phyloP scores from a whole-genome alignment of 169 alveolate genomes.

The Neospora caninum region DNA sequence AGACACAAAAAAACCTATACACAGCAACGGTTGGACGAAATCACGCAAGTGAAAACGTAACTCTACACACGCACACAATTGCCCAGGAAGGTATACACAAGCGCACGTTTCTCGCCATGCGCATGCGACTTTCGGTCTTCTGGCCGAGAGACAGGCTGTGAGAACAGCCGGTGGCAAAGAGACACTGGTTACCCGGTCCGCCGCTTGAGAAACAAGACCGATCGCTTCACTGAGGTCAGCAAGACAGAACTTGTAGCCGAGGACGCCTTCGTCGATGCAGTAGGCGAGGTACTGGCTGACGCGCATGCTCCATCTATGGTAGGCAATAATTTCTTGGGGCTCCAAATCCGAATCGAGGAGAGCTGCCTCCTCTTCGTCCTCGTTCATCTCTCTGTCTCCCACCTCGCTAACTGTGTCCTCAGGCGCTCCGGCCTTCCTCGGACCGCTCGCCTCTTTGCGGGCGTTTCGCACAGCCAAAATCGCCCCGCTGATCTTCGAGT shows the following conservation, averaged over 20 bases:
- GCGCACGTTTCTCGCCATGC: no score
- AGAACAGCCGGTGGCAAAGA: no score
- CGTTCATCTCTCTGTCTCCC: background rate
- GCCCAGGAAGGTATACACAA: no score
- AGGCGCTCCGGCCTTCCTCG: background rate
- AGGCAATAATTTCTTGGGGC: background rate
- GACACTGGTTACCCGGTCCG: background rate
- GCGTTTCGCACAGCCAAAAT: background rate
- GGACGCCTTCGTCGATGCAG: conserved; percentile 44
- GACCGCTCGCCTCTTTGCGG: background rate
- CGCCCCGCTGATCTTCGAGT: background rate
- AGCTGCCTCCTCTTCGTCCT: background rate
- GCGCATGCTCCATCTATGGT: conserved; percentile 51
- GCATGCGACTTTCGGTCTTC: no score
- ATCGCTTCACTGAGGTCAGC: conserved; percentile 48
- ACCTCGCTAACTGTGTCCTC: background rate
- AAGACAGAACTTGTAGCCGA: background rate
- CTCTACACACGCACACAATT: no score
- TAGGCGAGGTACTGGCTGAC: background rate
- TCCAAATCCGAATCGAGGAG: background rate
- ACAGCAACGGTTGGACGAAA: background rate
- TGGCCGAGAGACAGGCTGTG: no score
- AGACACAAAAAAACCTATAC: background rate
- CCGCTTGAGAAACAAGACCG: conserved; percentile 1
- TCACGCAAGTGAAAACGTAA: no score